A percentile compares a stretch with the other conserved stretches of the same genome.
Evolutionary conservation across 1,284 basidiomycete species (phyloP).

Genomic region (Irpex sp.): DNA sequence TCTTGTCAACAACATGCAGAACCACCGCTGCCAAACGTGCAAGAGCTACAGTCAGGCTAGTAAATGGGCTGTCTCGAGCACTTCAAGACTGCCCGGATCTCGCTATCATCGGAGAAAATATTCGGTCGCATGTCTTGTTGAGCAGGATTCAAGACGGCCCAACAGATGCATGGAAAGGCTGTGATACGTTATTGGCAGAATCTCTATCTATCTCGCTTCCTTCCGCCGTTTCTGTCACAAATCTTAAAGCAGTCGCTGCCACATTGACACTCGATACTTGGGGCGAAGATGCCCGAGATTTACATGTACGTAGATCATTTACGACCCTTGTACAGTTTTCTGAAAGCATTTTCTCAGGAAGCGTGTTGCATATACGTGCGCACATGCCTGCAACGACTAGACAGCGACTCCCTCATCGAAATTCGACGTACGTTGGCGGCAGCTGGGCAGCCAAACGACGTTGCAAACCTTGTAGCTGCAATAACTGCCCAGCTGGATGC

Average conservation of each 20-base stretch:
- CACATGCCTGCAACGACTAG: neutral
- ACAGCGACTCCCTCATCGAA: neutral
- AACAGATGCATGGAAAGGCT: constrained; percentile 16
- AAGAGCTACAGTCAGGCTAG: constrained; percentile 34
- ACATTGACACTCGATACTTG: neutral
- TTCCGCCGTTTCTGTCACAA: neutral
- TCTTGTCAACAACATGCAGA: constrained; percentile 35
- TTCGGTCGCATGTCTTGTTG: constrained; percentile 29
- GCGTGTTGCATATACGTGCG: neutral
- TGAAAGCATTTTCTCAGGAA: neutral
- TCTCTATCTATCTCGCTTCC: neutral
- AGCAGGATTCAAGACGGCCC: constrained; percentile 22
- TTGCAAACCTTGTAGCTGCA: neutral
- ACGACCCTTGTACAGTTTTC: neutral
- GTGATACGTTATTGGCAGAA: constrained; percentile 15
- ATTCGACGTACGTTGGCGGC: neutral
- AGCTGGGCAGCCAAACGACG: neutral
- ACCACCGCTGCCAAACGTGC: constrained; percentile 32
- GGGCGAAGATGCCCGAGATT: neutral
- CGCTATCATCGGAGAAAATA: constrained; percentile 16
- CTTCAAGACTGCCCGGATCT: constrained; percentile 20
- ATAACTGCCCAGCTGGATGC: neutral
- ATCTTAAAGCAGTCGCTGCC: neutral
- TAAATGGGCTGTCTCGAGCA: constrained; percentile 25
- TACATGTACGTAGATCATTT: neutral